Evolutionary conservation across 2,329 filamentous ascomycete genomes (phyloP).

Genomic region (Claviceps pazoutovae): DNA sequence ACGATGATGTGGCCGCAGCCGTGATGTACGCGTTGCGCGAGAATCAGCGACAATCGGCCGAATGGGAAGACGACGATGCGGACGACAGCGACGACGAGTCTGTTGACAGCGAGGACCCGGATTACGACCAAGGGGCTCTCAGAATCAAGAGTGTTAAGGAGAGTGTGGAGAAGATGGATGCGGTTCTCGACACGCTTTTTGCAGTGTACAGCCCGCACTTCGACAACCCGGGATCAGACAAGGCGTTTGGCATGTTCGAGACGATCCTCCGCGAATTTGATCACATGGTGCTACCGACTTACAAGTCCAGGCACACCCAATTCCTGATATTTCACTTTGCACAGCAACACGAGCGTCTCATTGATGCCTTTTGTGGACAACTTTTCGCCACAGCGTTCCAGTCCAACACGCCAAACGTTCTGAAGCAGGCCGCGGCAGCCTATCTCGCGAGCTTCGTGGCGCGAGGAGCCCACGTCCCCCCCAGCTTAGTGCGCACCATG

Average conservation of each 20-base stretch:
- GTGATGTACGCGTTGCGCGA: conserved; percentile 41
- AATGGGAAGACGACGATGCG: conserved; percentile 37
- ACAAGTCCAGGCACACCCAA: conserved; percentile 84
- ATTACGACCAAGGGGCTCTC: conserved; percentile 47
- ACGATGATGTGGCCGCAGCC: conserved; percentile 71
- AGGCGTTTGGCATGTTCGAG: conserved; percentile 60
- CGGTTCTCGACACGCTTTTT: conserved; percentile 79
- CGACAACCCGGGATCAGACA: conserved; percentile 49
- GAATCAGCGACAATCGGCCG: conserved; percentile 11
- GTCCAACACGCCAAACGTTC: conserved; percentile 52
- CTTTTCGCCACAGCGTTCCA: conserved; percentile 40
- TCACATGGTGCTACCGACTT: conserved; percentile 76
- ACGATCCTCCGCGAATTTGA: conserved; percentile 75
- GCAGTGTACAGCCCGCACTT: conserved; percentile 66
- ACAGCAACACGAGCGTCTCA: conserved; percentile 63
- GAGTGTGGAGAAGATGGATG: conserved; percentile 83
- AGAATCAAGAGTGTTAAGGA: conserved; percentile 60
- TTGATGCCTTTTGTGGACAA: conserved; percentile 69
- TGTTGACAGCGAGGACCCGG: conserved; percentile 53
- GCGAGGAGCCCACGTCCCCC: conserved; percentile 67
- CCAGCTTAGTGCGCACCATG: conserved; percentile 64
- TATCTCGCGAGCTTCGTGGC: conserved; percentile 94
- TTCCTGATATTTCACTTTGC: conserved; percentile 94
- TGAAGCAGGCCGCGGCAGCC: conserved; percentile 74
- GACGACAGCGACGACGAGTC: conserved; percentile 58